These are phyloP conservation scores for Fusarium sp. DNA, from an alignment of 2,329 filamentous ascomycete genomes.

Conservation along the genomic window DNA sequence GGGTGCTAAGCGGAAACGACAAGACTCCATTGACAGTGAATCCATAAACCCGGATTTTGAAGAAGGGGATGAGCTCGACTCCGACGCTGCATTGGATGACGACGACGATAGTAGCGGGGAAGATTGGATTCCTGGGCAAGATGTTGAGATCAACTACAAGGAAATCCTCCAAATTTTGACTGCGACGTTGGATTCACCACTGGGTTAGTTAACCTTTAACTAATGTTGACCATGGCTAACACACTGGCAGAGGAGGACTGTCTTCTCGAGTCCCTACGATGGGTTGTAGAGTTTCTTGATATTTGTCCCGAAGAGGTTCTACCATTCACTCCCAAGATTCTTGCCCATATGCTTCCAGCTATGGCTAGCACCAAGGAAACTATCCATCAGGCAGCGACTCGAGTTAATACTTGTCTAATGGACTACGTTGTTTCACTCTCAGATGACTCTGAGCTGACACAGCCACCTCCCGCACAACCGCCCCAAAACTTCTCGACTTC, in stretches of 20 bases:
- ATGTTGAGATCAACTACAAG: slow-evolving; percentile 93
- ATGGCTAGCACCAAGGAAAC: slow-evolving; percentile 92
- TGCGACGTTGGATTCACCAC: slow-evolving; percentile 84
- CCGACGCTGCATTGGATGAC: slow-evolving; percentile 67
- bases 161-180: slow-evolving; percentile 93
- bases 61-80: slow-evolving; percentile 70
- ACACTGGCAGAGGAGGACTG: slow-evolving; percentile 82
- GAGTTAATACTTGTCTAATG: slow-evolving; percentile 91
- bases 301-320: slow-evolving; percentile 98
- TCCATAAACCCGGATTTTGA: slow-evolving; percentile 70
- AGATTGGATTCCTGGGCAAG: slow-evolving; percentile 97
- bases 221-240: slow-evolving; percentile 25
- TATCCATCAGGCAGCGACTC: slow-evolving; percentile 86
- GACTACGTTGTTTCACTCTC: slow-evolving; percentile 93
- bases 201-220: slow-evolving; percentile 64
- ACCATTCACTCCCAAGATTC: slow-evolving; percentile 90
- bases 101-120: slow-evolving; percentile 77
- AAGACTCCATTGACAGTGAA: slow-evolving; percentile 74
- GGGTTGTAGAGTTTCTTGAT: slow-evolving; percentile 96
- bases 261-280: slow-evolving; percentile 87
- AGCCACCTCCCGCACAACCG: slow-evolving; percentile 37
- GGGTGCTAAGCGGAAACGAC: slow-evolving; percentile 75
- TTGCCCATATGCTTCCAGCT: slow-evolving; percentile 91
- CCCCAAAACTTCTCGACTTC: slow-evolving; percentile 51
- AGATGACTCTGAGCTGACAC: slow-evolving; percentile 66